Conservation (phyloP, 306 rosid genomes). For the Cyamopsis tetragonoloba region DNA sequence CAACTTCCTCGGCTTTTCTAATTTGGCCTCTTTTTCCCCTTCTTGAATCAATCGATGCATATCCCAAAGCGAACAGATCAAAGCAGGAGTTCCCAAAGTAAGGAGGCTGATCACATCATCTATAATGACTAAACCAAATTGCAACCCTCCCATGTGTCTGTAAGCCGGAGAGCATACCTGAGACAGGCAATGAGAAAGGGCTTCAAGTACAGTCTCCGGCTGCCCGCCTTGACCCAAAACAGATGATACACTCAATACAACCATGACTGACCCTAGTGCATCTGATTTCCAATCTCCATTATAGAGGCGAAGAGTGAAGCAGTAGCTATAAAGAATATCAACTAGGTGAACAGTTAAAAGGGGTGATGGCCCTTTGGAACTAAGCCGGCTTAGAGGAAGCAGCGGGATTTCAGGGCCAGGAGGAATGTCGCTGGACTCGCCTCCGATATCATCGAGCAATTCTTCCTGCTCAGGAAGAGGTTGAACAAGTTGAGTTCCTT, state of each 20-base stretch:
- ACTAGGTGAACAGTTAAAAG: slow-evolving; percentile 69
- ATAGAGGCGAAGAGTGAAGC: slow-evolving; percentile 79
- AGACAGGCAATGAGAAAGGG: slow-evolving; percentile 70
- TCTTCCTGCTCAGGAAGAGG: slow-evolving; percentile 43
- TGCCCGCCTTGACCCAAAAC: slow-evolving; percentile 69
- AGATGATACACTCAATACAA: slow-evolving; percentile 60
- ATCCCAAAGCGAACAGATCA: slow-evolving; percentile 63
- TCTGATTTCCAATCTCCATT: slow-evolving; percentile 87
- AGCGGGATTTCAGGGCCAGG: slow-evolving; percentile 64
- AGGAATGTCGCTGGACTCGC: slow-evolving; percentile 53
- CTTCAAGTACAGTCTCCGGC: slow-evolving; percentile 64
- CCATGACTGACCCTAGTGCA: slow-evolving; percentile 61
- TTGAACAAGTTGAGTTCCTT: slow-evolving; percentile 81
- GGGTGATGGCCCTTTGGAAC: slow-evolving; percentile 74
- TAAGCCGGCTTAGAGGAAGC: slow-evolving; percentile 68
- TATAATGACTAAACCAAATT: slow-evolving; percentile 56
- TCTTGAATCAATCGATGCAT: slow-evolving; percentile 59
- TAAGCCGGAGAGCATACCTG: slow-evolving; percentile 74
- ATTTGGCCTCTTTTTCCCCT: slow-evolving; percentile 54
- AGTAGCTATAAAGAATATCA: slow-evolving; percentile 70
- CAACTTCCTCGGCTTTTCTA: slow-evolving; percentile 45
- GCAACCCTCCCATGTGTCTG: slow-evolving; percentile 66
- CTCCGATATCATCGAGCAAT: slow-evolving; percentile 24
- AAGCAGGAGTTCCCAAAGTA: slow-evolving; percentile 50
- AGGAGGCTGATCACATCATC: slow-evolving; percentile 58